phyloP scores from a whole-genome alignment of 139 green algal genomes.

The Choricystis sp. region DNA sequence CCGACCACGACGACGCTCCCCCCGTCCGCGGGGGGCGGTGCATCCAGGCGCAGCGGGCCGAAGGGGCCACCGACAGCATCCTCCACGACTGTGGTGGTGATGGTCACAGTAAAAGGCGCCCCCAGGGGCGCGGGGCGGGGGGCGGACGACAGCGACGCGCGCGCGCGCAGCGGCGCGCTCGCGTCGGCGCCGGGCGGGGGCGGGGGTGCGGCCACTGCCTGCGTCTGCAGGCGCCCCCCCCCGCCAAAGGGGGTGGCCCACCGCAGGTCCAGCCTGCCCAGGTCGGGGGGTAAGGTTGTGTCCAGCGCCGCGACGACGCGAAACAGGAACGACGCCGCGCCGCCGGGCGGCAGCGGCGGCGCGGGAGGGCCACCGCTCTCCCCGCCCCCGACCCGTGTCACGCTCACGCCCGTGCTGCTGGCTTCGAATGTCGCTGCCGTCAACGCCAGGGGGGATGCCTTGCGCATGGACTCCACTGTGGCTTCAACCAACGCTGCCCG shows the following conservation, averaged over 20 bases:
- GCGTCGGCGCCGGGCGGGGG: no score
- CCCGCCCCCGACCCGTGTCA: background rate
- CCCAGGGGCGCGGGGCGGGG: background rate
- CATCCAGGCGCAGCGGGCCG: background rate
- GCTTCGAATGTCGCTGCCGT: background rate
- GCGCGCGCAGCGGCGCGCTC: no score
- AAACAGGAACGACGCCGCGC: background rate
- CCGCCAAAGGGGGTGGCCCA: background rate
- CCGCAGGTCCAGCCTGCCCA: background rate
- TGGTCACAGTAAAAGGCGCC: background rate
- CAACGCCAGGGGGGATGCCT: background rate
- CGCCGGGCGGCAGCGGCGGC: no score
- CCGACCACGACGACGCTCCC: background rate
- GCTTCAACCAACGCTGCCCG: background rate
- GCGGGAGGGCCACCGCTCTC: background rate
- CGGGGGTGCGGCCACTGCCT: background rate
- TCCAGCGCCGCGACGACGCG: background rate
- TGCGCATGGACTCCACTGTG: background rate
- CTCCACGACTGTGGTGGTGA: background rate
- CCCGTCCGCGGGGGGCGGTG: background rate
- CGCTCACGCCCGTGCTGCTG: background rate
- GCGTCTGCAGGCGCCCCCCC: background rate
- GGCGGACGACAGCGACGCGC: background rate
- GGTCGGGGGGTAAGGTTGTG: no score
- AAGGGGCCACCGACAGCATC: no score